phyloP scores from a whole-genome alignment of 305 asterid genomes.

The Ilex paraguariensis region DNA sequence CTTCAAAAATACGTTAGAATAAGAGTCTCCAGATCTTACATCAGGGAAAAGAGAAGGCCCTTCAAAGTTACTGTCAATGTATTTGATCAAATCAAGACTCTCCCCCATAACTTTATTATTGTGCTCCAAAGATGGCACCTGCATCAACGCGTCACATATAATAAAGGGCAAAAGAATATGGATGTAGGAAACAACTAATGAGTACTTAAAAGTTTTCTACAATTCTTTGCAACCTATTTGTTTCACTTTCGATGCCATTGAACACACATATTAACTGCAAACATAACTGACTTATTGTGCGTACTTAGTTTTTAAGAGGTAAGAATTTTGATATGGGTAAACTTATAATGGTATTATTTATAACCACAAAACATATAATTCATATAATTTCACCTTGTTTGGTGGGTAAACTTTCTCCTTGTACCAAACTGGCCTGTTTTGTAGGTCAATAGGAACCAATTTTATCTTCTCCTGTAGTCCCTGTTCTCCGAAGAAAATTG shows the following conservation, averaged over 20 bases:
- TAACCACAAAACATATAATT: background rate
- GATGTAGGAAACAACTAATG: background rate
- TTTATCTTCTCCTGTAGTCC: slow-evolving; percentile 66
- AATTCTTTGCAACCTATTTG: too few species aligned
- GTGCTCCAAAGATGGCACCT: slow-evolving; percentile 83
- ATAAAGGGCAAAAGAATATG: too few species aligned
- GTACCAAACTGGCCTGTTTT: slow-evolving; percentile 82
- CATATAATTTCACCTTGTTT: slow-evolving; percentile 49
- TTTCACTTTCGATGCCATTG: too few species aligned
- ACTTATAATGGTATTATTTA: too few species aligned
- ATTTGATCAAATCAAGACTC: slow-evolving; percentile 73
- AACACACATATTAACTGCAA: too few species aligned
- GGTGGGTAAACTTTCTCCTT: slow-evolving; percentile 81
- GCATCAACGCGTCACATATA: background rate
- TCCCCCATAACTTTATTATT: slow-evolving; percentile 74
- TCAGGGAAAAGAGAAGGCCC: slow-evolving; percentile 75
- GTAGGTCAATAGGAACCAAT: slow-evolving; percentile 69
- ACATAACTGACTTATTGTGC: too few species aligned
- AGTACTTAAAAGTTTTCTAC: too few species aligned
- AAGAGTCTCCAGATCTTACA: slow-evolving; percentile 36
- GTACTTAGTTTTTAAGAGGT: too few species aligned
- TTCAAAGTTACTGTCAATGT: slow-evolving; percentile 57
- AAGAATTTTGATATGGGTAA: too few species aligned
- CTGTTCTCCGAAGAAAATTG: slow-evolving; percentile 33
- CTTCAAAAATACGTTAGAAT: background rate